Conservation (phyloP, 1,284 basidiomycete genomes). For the Trichosporon ovoides region DNA sequence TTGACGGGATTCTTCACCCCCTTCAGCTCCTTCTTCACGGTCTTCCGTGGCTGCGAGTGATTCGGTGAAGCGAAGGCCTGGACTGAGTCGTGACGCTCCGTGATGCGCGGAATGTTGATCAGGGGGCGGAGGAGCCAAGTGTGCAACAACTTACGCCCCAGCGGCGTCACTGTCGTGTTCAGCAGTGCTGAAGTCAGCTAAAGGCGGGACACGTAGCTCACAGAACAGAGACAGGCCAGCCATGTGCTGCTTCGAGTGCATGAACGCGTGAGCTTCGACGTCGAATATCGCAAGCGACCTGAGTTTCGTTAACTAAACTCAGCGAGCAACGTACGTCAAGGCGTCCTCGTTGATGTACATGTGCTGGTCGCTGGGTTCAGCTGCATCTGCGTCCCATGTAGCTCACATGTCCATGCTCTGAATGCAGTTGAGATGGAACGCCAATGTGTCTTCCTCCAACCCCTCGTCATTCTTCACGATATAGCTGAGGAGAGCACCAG, state of each 20-base stretch:
- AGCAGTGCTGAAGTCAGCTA: slow-evolving; percentile 59
- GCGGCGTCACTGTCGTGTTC: slow-evolving; percentile 67
- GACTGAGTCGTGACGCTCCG: slow-evolving; percentile 71
- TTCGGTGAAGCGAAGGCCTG: slow-evolving; percentile 62
- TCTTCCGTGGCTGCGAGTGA: slow-evolving; percentile 56
- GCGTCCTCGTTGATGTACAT: slow-evolving; percentile 88
- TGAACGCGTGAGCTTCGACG: slow-evolving; percentile 73
- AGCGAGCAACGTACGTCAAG: slow-evolving; percentile 57
- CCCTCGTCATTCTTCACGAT: slow-evolving; percentile 50
- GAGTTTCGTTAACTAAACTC: slow-evolving; percentile 10
- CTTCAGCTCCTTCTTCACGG: slow-evolving; percentile 63
- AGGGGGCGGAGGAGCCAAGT: slow-evolving; percentile 83
- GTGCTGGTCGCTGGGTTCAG: slow-evolving; percentile 56
- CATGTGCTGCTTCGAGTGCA: slow-evolving; percentile 72
- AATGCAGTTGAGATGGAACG: slow-evolving; percentile 63
- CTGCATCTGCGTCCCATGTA: slow-evolving; percentile 15
- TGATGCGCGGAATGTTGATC: slow-evolving; percentile 63
- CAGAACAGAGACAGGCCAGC: slow-evolving; percentile 82
- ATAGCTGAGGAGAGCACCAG: slow-evolving; percentile 71
- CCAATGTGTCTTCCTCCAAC: slow-evolving; percentile 55
- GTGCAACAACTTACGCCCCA: slow-evolving; percentile 68
- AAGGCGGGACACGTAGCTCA: slow-evolving; percentile 37
- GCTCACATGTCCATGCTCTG: slow-evolving; percentile 64
- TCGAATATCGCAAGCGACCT: slow-evolving; percentile 84
- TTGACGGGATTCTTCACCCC: slow-evolving; percentile 70